Base-by-base conservation (phyloP, 805 yeast genomes). In the Lachancea kluyveri region DNA sequence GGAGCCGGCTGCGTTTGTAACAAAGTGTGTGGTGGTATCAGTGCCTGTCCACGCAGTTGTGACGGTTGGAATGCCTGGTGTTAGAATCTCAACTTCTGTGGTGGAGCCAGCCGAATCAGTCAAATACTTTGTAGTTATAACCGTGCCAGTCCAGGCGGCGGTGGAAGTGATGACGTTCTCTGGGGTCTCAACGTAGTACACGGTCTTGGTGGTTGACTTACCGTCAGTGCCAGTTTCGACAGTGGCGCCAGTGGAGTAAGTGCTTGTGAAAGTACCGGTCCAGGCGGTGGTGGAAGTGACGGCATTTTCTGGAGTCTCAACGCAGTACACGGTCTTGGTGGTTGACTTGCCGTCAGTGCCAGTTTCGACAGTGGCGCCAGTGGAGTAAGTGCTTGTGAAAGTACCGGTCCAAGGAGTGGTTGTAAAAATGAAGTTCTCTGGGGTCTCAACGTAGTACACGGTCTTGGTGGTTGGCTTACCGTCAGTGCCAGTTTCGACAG, bases 131-230 rank as follows among this genome's bases (percentile, higher is more conserved):
- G 30, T 26, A 8, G 13, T 26, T 17, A 14, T 5, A 16, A 20
- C 19, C 6, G 31, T n/a, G 4, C 38, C 38, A 10, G 35, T 35
- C 38, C 38, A 35, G 18, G 21, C 14, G 12, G 17, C 17, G 17
- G 16, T 19, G 16, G 33, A 16, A 13, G 23, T 18, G n/a, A 3
- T 12, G n/a, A 5, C 11, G 9, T 17, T 24, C 4, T 23, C 24
- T 24, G 42, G 42, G 7, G 41, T 37, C 27, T 37, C 40, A n/a
- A 39, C 40, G 28, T 36, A 30, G 30, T 29, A 33, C 8, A 40
- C 17, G 14, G 43, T 37, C 17, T 27, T 26, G 21, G 30, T 24
- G 8, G 43, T 40, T 20, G 33, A 28, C 9, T 24, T 25, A 9
- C 42, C 44, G 19, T 38, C 32, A 5, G 30, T 10, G 4, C 41